These are phyloP conservation scores for Neonectria punicea DNA, from an alignment of 2,329 filamentous ascomycete species.

Conservation along the genomic window DNA sequence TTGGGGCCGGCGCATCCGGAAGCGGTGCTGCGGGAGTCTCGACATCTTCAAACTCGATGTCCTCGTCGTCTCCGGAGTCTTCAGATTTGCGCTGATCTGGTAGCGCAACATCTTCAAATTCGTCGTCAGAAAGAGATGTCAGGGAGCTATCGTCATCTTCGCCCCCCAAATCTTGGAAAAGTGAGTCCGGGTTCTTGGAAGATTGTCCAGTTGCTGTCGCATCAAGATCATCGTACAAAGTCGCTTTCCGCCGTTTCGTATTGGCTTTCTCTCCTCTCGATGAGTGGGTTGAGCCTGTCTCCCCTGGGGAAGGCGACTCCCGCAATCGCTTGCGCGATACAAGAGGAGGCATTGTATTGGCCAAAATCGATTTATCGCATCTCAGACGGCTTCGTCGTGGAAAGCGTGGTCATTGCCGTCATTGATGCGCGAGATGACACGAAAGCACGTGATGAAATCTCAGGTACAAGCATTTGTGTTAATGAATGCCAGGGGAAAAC, in stretches of 20 bases:
- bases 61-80: constrained; percentile 49
- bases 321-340: constrained; percentile 74
- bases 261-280: constrained; percentile 37
- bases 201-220: constrained; percentile 57
- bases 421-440: constrained; percentile 29
- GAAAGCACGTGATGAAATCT: constrained; percentile 33
- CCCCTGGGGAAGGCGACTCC: constrained; percentile 52
- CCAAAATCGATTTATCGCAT: constrained; percentile 22
- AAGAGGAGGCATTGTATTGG: constrained; percentile 70
- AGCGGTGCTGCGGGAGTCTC: constrained; percentile 69
- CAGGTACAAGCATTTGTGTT: constrained; percentile 1
- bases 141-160: constrained; percentile 57
- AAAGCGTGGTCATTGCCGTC: constrained; percentile 12
- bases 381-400: neutral
- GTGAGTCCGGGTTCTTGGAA: constrained; percentile 54
- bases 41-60: constrained; percentile 70
- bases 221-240: constrained; percentile 71
- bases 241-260: constrained; percentile 58
- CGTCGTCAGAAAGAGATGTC: constrained; percentile 65
- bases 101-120: constrained; percentile 60
- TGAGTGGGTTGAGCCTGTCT: constrained; percentile 42
- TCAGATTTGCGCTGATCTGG: constrained; percentile 54
- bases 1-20: constrained; percentile 59
- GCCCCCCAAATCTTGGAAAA: constrained; percentile 56
- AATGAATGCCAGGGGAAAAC: neutral